Base-by-base conservation (phyloP, 805 yeast genomes). In the Lipomyces orientalis region DNA sequence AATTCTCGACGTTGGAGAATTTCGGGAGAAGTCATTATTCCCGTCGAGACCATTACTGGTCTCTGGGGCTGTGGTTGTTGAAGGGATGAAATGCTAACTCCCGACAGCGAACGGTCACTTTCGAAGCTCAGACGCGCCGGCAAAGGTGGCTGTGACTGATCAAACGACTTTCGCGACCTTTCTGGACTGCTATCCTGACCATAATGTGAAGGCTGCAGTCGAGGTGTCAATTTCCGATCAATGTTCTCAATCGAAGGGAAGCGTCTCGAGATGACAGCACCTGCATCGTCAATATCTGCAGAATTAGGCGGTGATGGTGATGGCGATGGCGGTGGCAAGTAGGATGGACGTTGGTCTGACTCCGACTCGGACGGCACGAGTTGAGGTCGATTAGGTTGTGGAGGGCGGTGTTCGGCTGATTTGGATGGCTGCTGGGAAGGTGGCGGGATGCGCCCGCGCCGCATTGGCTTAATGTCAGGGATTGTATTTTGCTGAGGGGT, bases 401-500 rank as follows among this genome's bases (percentile, higher is more conserved):
- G 22, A 43, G 35, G 62, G 9, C 5, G 66, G 22, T 62, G 61
- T 4, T 39, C 8, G n/a, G 43, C 34, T 31, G 39, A 56, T 58
- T 59, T 16, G 4, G 49, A 19, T 9, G 22, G 9, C 49, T 16
- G 49, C 49, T 31, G 9, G n/a, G 57, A 22, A 7, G 66, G 71
- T 33, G 71, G 69, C 14, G 71, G 67, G 25, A 68, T 54, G 12
- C 72, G 67, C 14, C 72, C 72, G 6, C 72, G 62, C 2, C 72
- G 69, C 72, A 69, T 69, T 4, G 72, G 72, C 43, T 55, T 65
- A 54, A 69, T 64, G 22, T 69, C 71, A 4, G 72, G 72, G 19
- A 68, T 54, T 2, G 54, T 22, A 25, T 55, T 57, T 25, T 33
- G 58, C 25, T 43, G 54, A 35, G 9, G 3, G 33, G 16, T 25